A percentile compares a stretch with the other conserved stretches of the same genome.
Conservation (phyloP, 2,329 filamentous ascomycete species). For the Periconia sp. region DNA sequence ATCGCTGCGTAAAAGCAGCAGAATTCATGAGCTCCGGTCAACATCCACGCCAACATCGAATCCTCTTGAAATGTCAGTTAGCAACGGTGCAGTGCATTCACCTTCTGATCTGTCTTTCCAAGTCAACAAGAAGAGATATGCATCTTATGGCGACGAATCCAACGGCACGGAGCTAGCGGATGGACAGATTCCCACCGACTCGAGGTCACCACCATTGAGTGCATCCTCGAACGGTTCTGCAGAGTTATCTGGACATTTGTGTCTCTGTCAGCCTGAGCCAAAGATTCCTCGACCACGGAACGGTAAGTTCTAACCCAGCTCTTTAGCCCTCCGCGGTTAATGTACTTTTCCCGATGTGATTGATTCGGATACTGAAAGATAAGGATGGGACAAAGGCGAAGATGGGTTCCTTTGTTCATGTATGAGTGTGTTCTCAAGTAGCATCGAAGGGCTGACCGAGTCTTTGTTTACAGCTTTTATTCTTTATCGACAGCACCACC, state of each 20-base stretch:
- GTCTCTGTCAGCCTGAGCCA: slow-evolving; percentile 70
- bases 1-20: slow-evolving; percentile 32
- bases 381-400: slow-evolving; percentile 26
- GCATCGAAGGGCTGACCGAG: slow-evolving; percentile 5
- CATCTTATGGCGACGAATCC: slow-evolving; percentile 20
- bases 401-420: slow-evolving; percentile 20
- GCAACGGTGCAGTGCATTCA: slow-evolving; percentile 20
- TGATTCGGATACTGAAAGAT: slow-evolving; percentile 1
- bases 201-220: slow-evolving; percentile 21
- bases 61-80: slow-evolving; percentile 11
- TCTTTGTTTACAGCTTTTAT: slow-evolving; percentile 76
- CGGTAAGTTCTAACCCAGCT: slow-evolving; percentile 54
- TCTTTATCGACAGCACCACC: slow-evolving; percentile 90
- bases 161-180: slow-evolving; percentile 16
- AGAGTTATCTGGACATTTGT: slow-evolving; percentile 55
- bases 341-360: slow-evolving; percentile 8
- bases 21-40: slow-evolving; percentile 28
- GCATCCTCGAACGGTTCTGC: slow-evolving; percentile 31
- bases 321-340: slow-evolving; percentile 13
- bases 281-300: slow-evolving; percentile 73
- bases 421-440: slow-evolving; percentile 16
- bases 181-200: slow-evolving; percentile 18
- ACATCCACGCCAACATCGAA: slow-evolving; percentile 13
- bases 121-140: slow-evolving; percentile 26
- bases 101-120: slow-evolving; percentile 19